Conservation (phyloP, 805 yeast species). For the Hemisphaericaspora nanyangensis region DNA sequence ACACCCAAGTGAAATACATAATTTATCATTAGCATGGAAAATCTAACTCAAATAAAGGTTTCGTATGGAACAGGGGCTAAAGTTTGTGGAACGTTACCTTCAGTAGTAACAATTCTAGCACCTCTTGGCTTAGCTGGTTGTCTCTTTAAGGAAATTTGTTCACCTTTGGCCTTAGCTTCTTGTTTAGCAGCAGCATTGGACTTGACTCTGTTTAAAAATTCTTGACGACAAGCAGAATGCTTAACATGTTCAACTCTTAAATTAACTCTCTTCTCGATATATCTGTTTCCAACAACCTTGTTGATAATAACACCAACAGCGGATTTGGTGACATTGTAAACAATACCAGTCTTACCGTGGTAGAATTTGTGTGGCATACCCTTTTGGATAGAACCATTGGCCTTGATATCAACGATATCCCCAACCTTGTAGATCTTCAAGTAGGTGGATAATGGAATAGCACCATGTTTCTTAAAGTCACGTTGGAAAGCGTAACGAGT, state of each 20-base stretch:
- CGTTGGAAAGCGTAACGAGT: slow-evolving; percentile 99
- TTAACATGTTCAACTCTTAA: slow-evolving; percentile 97
- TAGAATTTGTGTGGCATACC: slow-evolving; percentile 99
- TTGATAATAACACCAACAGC: slow-evolving; percentile 97
- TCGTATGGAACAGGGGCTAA: slow-evolving; percentile 99
- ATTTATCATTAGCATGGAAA: background rate
- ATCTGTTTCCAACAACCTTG: slow-evolving; percentile 99
- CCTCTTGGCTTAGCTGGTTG: slow-evolving; percentile 98
- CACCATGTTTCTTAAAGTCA: slow-evolving; percentile 98
- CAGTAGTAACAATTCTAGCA: slow-evolving; percentile 78
- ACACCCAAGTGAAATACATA: background rate
- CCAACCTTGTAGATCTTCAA: slow-evolving; percentile 98
- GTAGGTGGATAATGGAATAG: slow-evolving; percentile 92
- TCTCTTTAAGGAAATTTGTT: slow-evolving; percentile 90
- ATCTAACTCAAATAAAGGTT: slow-evolving; percentile 80
- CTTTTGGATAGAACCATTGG: slow-evolving; percentile 98
- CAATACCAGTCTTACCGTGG: slow-evolving; percentile 99
- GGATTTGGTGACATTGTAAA: slow-evolving; percentile 97
- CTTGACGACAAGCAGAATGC: slow-evolving; percentile 99
- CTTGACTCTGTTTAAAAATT: slow-evolving; percentile 98
- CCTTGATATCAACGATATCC: slow-evolving; percentile 99
- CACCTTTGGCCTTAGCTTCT: slow-evolving; percentile 95
- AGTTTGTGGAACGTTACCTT: slow-evolving; percentile 86
- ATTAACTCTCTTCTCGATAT: slow-evolving; percentile 98
- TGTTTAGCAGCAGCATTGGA: slow-evolving; percentile 87